A percentile compares a stretch with the other conserved stretches of the same genome.
phyloP scores from a whole-genome alignment of 2,329 filamentous ascomycete genomes.

The Botrytis galanthina region DNA sequence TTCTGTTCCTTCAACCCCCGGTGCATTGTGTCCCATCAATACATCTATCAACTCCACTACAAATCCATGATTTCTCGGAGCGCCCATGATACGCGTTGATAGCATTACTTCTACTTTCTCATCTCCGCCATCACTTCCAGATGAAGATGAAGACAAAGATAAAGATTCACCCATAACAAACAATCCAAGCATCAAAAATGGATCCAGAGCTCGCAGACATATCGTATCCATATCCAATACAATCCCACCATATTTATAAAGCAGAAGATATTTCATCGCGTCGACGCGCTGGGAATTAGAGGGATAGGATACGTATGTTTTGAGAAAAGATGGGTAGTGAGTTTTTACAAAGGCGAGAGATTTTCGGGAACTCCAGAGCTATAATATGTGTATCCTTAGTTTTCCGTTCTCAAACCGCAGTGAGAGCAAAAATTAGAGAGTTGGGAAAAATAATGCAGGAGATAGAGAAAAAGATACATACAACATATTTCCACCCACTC shows the following conservation, averaged over 20 bases:
- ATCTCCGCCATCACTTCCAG: too few relatives aligned
- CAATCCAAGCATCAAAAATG: background rate
- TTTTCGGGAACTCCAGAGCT: background rate
- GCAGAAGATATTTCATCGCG: background rate
- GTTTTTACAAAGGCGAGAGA: background rate
- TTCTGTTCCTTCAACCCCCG: accelerated
- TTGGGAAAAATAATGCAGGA: too few relatives aligned
- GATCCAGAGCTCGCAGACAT: background rate
- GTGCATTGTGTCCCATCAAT: background rate
- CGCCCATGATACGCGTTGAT: background rate
- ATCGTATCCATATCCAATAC: background rate
- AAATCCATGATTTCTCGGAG: background rate
- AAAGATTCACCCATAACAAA: background rate
- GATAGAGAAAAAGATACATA: background rate
- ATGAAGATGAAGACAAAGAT: background rate
- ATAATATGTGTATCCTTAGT: background rate
- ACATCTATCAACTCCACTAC: background rate
- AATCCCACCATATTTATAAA: background rate
- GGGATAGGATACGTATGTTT: background rate
- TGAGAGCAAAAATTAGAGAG: too few relatives aligned
- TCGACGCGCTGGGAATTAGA: background rate
- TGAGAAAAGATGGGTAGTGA: background rate
- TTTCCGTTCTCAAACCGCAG: too few relatives aligned
- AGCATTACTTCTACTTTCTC: background rate
- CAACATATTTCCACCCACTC: background rate